Percentiles rank a stretch among this genome's conserved stretches.
phyloP scores from a whole-genome alignment of 2,329 filamentous ascomycete genomes.

The Tothia fuscella region DNA sequence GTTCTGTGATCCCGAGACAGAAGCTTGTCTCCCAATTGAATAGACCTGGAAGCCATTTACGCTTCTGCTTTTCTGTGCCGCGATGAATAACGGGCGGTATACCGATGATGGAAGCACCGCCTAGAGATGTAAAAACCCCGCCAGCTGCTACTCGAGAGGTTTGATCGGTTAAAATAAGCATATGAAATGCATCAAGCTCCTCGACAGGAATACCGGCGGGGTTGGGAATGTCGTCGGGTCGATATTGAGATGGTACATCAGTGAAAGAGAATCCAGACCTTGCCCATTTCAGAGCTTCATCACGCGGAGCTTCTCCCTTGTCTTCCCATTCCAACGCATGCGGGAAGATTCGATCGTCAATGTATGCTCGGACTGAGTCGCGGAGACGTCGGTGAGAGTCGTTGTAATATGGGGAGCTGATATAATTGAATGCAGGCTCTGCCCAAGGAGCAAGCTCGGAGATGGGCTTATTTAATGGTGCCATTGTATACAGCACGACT shows the following conservation, averaged over 20 bases:
- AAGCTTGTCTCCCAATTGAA: slow-evolving; percentile 48
- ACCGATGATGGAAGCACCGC: slow-evolving; percentile 50
- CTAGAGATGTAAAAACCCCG: slow-evolving; percentile 46
- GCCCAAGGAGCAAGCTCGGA: slow-evolving; percentile 26
- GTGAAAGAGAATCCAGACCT: slow-evolving; percentile 30
- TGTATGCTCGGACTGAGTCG: slow-evolving; percentile 43
- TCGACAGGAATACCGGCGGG: slow-evolving; percentile 26
- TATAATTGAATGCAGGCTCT: slow-evolving; percentile 34
- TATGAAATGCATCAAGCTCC: slow-evolving; percentile 27
- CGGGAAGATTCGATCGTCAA: slow-evolving; percentile 46
- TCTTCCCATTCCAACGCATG: slow-evolving; percentile 53
- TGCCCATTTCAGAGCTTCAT: slow-evolving; percentile 28
- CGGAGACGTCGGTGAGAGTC: slow-evolving; percentile 48
- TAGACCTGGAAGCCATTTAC: slow-evolving; percentile 45
- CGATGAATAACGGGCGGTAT: slow-evolving; percentile 52
- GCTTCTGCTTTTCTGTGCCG: slow-evolving; percentile 48
- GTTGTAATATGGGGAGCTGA: slow-evolving; percentile 51
- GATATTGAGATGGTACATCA: slow-evolving; percentile 32
- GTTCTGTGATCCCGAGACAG: slow-evolving; percentile 54
- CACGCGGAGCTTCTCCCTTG: slow-evolving; percentile 34
- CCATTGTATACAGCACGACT: too few relatives aligned
- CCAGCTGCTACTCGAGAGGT: slow-evolving; percentile 39
- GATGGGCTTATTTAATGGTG: slow-evolving; percentile 7
- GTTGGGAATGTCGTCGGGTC: slow-evolving; percentile 26
- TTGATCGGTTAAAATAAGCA: slow-evolving; percentile 45